Percentiles rank a stretch among this genome's conserved stretches.
Conservation (phyloP, 805 yeast species). For the Yueomyces sinensis region DNA sequence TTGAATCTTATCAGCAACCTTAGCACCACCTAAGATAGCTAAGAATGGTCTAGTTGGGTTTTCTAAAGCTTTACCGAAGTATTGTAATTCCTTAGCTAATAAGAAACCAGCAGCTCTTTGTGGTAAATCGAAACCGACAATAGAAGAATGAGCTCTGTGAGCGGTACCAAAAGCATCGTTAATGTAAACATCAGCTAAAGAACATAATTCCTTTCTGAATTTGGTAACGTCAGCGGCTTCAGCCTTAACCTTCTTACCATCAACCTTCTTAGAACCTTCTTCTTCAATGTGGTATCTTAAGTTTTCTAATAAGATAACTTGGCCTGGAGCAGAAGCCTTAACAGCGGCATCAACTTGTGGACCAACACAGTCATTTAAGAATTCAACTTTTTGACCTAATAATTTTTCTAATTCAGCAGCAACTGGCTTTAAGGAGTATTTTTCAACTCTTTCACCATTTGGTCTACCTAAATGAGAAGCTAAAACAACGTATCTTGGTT, state of each 20-base stretch:
- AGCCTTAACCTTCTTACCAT: conserved; percentile 92
- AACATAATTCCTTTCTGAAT: conserved; percentile 83
- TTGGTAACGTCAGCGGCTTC: conserved; percentile 66
- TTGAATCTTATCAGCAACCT: conserved; percentile 97
- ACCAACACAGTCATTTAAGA: conserved; percentile 89
- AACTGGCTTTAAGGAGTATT: conserved; percentile 89
- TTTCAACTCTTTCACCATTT: conserved; percentile 77
- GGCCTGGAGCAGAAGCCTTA: conserved; percentile 60
- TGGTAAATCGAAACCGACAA: conserved; percentile 94
- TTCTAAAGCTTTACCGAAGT: conserved; percentile 97
- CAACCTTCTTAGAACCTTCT: conserved; percentile 87
- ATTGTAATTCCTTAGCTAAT: conserved; percentile 92
- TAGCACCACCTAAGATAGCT: conserved; percentile 99
- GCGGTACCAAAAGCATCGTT: conserved; percentile 99
- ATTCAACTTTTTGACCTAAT: conserved; percentile 60
- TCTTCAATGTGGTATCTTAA: conserved; percentile 96
- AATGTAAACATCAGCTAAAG: conserved; percentile 92
- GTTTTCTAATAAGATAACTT: conserved; percentile 87
- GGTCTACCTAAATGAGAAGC: conserved; percentile 99
- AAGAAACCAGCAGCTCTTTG: conserved; percentile 98
- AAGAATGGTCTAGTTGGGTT: conserved; percentile 96
- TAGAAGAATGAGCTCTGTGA: conserved; percentile 99
- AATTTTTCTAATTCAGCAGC: conserved; percentile 77
- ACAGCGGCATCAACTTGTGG: conserved; percentile 73
- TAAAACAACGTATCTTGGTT: conserved; percentile 81